Conservation (phyloP, 176 grass and related monocot species). For the Elaeis guineensis region DNA sequence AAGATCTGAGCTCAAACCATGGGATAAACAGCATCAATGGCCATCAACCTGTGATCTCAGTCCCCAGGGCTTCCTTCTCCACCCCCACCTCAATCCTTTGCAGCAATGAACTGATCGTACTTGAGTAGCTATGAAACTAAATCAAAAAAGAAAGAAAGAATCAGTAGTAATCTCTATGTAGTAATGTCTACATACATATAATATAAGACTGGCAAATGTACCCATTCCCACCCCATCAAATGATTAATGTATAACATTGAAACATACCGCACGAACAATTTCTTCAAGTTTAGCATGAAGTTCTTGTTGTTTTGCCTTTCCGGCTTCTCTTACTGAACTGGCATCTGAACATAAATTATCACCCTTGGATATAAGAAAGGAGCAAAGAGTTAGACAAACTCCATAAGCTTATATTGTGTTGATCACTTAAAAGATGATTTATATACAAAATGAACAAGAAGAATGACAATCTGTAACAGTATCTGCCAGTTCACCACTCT, state of each 20-base stretch:
- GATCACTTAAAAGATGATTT: too few species aligned
- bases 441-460: too few species aligned
- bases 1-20: too few species aligned
- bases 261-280: slow-evolving; percentile 41
- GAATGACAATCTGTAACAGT: too few species aligned
- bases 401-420: background rate
- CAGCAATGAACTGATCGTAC: slow-evolving; percentile 9
- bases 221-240: background rate
- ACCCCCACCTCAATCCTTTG: slow-evolving; percentile 26
- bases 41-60: background rate
- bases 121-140: slow-evolving; percentile 37
- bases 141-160: slow-evolving; percentile 1
- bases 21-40: too few species aligned
- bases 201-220: background rate
- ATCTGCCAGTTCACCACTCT: too few species aligned
- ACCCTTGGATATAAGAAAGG: slow-evolving; percentile 30
- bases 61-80: slow-evolving; percentile 6
- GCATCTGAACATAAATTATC: slow-evolving; percentile 27
- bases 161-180: slow-evolving; percentile 9
- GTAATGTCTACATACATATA: background rate
- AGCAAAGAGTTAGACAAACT: background rate
- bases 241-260: background rate
- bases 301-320: slow-evolving; percentile 24
- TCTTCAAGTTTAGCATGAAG: slow-evolving; percentile 32
- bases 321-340: slow-evolving; percentile 11